Conservation (phyloP, 176 grass and related monocot genomes). For the Zoysia japonica region DNA sequence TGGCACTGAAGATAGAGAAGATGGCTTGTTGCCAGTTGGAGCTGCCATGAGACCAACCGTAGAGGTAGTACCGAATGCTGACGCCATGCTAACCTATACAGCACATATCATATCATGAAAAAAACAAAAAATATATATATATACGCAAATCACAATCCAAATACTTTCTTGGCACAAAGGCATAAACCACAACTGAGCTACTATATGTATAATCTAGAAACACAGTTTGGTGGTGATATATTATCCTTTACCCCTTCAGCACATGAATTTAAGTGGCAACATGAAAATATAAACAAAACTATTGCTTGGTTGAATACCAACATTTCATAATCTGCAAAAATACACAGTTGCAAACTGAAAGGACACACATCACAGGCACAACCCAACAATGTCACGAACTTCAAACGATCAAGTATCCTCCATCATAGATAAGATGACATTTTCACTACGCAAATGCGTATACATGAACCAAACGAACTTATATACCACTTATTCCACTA, state of each 20-base stretch:
- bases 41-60: conserved; percentile 74
- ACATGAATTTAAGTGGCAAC: background rate
- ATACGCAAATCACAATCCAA: background rate
- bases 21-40: conserved; percentile 56
- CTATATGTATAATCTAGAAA: background rate
- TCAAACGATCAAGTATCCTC: background rate
- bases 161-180: background rate
- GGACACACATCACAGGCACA: background rate
- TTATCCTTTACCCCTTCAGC: background rate
- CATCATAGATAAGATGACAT: background rate
- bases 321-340: background rate
- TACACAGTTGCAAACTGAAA: background rate
- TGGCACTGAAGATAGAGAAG: conserved; percentile 46
- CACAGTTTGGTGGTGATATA: background rate
- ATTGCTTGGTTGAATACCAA: background rate
- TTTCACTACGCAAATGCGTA: background rate
- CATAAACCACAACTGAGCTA: background rate
- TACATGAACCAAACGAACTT: background rate
- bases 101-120: background rate
- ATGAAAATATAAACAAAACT: background rate
- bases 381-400: background rate
- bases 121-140: conserved; percentile 8
- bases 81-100: conserved; percentile 60
- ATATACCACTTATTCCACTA: too few species aligned
- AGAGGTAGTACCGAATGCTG: conserved; percentile 68